A percentile compares a stretch with the other conserved stretches of the same genome.
phyloP scores from a whole-genome alignment of 805 yeast species.

The baker's yeast (Saccharomyces cerevisiae) region DNA sequence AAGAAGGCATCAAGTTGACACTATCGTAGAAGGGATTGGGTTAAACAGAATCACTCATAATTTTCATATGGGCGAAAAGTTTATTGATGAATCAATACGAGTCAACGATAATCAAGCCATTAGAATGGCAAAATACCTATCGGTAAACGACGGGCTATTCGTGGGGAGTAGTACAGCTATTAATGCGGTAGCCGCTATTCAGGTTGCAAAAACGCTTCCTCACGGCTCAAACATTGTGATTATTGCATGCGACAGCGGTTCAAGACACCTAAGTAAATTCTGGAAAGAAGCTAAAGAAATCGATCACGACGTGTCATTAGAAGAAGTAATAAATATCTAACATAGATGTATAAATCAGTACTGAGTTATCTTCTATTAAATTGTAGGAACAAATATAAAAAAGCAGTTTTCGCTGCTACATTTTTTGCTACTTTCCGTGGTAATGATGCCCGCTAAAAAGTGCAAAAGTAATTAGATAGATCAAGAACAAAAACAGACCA shows the following conservation, averaged over 20 bases:
- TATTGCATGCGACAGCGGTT: constrained; percentile 87
- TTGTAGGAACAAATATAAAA: background rate
- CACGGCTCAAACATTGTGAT: constrained; percentile 69
- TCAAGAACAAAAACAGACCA: background rate
- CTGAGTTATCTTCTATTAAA: background rate
- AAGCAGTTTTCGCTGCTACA: background rate
- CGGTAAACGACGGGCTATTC: constrained; percentile 80
- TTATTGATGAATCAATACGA: constrained; percentile 69
- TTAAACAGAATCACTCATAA: constrained; percentile 79
- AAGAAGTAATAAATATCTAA: constrained; percentile 24
- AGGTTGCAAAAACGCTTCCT: constrained; percentile 41
- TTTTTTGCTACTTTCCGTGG: background rate
- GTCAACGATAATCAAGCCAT: constrained; percentile 77
- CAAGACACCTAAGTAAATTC: constrained; percentile 83
- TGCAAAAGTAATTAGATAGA: background rate
- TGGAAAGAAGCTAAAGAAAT: constrained; percentile 62
- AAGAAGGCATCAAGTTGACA: constrained; percentile 93
- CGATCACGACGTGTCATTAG: constrained; percentile 27
- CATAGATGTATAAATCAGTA: background rate
- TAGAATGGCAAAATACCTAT: constrained; percentile 78
- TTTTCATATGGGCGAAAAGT: constrained; percentile 59
- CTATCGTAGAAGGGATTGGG: constrained; percentile 90
- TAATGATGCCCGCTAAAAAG: background rate
- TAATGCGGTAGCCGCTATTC: constrained; percentile 82
- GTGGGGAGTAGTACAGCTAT: constrained; percentile 92